Conservation (phyloP, 768 basidiomycete genomes). For the Pleurotus tuoliensis region DNA sequence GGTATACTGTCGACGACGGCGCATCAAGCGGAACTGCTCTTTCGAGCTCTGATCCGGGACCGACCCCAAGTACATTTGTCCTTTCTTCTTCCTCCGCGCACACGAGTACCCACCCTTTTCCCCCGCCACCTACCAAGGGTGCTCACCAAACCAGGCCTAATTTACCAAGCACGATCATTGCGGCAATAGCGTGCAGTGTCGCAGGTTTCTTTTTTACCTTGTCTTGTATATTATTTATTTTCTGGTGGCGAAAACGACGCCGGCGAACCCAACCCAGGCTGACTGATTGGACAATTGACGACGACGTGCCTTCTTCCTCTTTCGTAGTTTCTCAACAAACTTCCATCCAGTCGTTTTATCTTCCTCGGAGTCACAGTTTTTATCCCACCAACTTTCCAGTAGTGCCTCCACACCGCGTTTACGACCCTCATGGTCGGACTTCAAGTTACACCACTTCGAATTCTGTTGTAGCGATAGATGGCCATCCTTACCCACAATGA, state of each 20-base stretch:
- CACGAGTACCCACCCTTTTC: not conserved
- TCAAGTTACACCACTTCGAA: not conserved
- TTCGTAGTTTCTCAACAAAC: not conserved
- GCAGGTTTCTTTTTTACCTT: not conserved
- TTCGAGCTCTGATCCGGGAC: not conserved
- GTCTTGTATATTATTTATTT: not conserved
- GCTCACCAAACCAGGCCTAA: not conserved
- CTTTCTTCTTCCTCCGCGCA: not conserved
- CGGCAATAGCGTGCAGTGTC: not conserved
- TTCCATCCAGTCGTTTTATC: not conserved
- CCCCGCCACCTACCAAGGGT: not conserved
- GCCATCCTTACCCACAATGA: not conserved
- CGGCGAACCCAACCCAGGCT: not conserved
- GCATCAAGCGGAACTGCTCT: not conserved
- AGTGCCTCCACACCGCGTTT: not conserved
- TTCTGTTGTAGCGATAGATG: not conserved
- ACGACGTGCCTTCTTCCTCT: not conserved
- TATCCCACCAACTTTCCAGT: too few species aligned
- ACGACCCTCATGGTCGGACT: not conserved
- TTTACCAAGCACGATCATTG: not conserved
- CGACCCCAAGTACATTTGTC: not conserved
- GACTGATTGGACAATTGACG: slow-evolving; percentile 1
- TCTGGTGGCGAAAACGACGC: not conserved
- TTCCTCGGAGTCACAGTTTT: not conserved
- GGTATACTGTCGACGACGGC: not conserved